Base-by-base conservation (phyloP, 371 early-diverging fungal genomes). In the Cokeromyces recurvatus region DNA sequence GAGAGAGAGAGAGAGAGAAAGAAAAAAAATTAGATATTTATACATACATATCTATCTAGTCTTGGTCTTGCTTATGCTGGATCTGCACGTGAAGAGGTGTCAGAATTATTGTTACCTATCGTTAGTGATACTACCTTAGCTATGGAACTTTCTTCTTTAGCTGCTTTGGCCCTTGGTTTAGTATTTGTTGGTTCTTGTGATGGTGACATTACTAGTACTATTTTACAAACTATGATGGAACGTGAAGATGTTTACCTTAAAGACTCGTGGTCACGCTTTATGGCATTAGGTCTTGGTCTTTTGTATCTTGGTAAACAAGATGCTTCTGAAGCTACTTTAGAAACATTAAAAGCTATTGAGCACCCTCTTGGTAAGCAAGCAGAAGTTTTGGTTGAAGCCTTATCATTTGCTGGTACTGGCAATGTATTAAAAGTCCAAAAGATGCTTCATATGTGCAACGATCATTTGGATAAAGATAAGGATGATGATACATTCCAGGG, bases 1-100 rank as follows among this genome's bases (percentile, higher is more conserved):
- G 20, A 23, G 1, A 46, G 16, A 29, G 20, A 35, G 14, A 27
- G 3, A 4, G 1, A n/a, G n/a, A n/a, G n/a, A n/a, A n/a, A n/a
- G n/a, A n/a, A n/a, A n/a, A n/a, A n/a, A n/a, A n/a, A n/a, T n/a
- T n/a, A n/a, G n/a, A n/a, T n/a, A n/a, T n/a, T n/a, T n/a, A n/a
- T n/a, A n/a, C n/a, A n/a, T n/a, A n/a, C n/a, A n/a, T n/a, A n/a
- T n/a, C n/a, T n/a, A n/a, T 64, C 55, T 58, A 76, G 95, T 49
- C 77, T 98, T 27, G 98, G 97, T 39, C 66, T 97, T 45, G 97
- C 98, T 4, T 95, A 97, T 62, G 93, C 95, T 23, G 95, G 97
- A 31, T 82, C 93, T 21, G 86, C 86, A 4, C 85, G 91, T 43
- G 86, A 87, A 55, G 94, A 94, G 46, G 67, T 97, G 9, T 64